phyloP scores from a whole-genome alignment of 192 early-diverging fungal genomes.

The Chytriomyces hyalinus region DNA sequence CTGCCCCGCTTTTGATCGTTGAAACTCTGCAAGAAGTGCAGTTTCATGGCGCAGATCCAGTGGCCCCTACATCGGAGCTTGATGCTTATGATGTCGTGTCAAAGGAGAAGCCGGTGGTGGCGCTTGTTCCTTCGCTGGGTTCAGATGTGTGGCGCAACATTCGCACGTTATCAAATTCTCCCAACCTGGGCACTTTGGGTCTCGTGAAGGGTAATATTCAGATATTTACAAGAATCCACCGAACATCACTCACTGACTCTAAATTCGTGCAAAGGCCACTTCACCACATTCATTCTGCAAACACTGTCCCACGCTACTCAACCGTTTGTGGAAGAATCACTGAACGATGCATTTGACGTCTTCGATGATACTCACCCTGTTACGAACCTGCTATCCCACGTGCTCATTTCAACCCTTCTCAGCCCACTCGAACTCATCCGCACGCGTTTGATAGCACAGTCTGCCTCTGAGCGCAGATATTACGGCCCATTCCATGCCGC shows the following conservation, averaged over 20 bases:
- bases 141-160: constrained; percentile 48
- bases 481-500: constrained; percentile 78
- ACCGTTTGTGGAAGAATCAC: constrained; percentile 80
- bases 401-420: constrained; percentile 78
- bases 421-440: constrained; percentile 90
- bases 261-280: constrained; percentile 61
- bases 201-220: constrained; percentile 45
- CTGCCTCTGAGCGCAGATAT: constrained; percentile 76
- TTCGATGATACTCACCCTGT: constrained; percentile 84
- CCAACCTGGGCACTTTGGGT: constrained; percentile 41
- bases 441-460: constrained; percentile 62
- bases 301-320: constrained; percentile 76
- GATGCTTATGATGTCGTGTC: constrained; percentile 30
- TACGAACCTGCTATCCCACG: constrained; percentile 76
- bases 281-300: constrained; percentile 79
- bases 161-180: constrained; percentile 44
- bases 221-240: neutral
- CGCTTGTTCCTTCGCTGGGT: constrained; percentile 32
- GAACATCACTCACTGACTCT: neutral
- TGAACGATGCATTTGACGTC: constrained; percentile 92
- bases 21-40: constrained; percentile 56
- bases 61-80: constrained; percentile 11
- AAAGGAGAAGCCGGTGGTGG: neutral
- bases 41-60: constrained; percentile 30
- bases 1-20: constrained; percentile 53